Percentiles rank a stretch among this genome's conserved stretches.
These are phyloP conservation scores for Barnettozyma pratensis DNA, from an alignment of 805 yeast genomes.

Conservation along the genomic window DNA sequence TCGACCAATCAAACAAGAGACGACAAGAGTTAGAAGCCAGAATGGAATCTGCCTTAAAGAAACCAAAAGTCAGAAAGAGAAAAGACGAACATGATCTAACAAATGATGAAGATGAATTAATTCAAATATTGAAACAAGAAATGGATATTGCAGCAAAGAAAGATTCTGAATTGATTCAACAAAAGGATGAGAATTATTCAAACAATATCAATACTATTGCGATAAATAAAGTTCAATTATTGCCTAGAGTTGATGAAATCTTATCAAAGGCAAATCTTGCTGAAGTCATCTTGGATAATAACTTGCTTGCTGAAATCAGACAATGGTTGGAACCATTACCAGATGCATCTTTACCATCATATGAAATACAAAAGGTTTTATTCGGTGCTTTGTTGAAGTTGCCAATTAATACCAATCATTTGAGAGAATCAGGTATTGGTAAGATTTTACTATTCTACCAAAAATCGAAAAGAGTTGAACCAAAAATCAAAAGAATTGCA, in stretches of 20 bases:
- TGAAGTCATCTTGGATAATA: slow-evolving; percentile 90
- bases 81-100: slow-evolving; percentile 92
- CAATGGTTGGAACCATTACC: slow-evolving; percentile 98
- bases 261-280: slow-evolving; percentile 80
- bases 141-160: slow-evolving; percentile 86
- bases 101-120: slow-evolving; percentile 88
- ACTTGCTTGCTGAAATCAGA: slow-evolving; percentile 85
- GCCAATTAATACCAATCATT: slow-evolving; percentile 93
- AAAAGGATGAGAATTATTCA: slow-evolving; percentile 32
- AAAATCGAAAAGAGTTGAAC: slow-evolving; percentile 83
- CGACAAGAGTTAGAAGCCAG: slow-evolving; percentile 77
- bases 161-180: slow-evolving; percentile 50
- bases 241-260: slow-evolving; percentile 73
- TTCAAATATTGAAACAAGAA: slow-evolving; percentile 72
- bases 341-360: slow-evolving; percentile 96
- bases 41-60: slow-evolving; percentile 72
- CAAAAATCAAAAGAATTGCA: slow-evolving; percentile 77
- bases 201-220: slow-evolving; percentile 31
- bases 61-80: slow-evolving; percentile 53
- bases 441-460: slow-evolving; percentile 92
- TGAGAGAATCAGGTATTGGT: slow-evolving; percentile 92
- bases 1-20: slow-evolving; percentile 36
- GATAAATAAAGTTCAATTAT: slow-evolving; percentile 62
- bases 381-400: slow-evolving; percentile 67
- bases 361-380: slow-evolving; percentile 87